Percentiles rank a stretch among this genome's conserved stretches.
These are phyloP conservation scores for Suillus subalutaceus DNA, from an alignment of 768 basidiomycete genomes.

Conservation along the genomic window DNA sequence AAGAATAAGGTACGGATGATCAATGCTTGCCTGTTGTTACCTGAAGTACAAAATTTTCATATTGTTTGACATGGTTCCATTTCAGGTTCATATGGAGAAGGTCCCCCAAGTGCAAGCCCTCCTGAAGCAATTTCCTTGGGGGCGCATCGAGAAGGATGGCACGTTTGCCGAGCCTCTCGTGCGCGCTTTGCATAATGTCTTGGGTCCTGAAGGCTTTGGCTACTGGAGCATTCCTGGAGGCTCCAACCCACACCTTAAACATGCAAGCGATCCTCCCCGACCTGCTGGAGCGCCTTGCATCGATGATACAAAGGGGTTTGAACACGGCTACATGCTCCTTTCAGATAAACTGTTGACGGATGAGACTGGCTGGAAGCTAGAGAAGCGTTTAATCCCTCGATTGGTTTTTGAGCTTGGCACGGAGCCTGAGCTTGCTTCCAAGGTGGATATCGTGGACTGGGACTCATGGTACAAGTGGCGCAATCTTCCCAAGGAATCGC, in stretches of 20 bases:
- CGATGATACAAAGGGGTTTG: constrained; percentile 24
- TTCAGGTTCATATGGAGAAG: constrained; percentile 41
- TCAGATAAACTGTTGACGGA: constrained; percentile 34
- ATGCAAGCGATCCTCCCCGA: constrained; percentile 17
- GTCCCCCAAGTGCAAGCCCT: constrained; percentile 36
- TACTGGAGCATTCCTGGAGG: constrained; percentile 45
- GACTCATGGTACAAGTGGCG: constrained; percentile 50
- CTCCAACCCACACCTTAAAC: constrained; percentile 31
- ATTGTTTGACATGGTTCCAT: neutral
- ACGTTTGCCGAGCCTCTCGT: constrained; percentile 38
- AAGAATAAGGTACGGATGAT: constrained; percentile 33
- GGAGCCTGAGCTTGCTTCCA: constrained; percentile 30
- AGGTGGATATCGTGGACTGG: constrained; percentile 41
- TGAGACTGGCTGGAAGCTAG: constrained; percentile 40
- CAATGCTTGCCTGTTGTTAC: neutral
- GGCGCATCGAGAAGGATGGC: constrained; percentile 43
- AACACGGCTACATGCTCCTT: constrained; percentile 37
- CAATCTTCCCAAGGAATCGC: constrained; percentile 43
- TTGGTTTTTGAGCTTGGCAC: constrained; percentile 29
- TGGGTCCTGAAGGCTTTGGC: constrained; percentile 43
- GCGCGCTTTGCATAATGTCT: constrained; percentile 39
- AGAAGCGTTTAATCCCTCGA: constrained; percentile 35
- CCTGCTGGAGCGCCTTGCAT: constrained; percentile 12
- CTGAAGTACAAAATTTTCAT: neutral
- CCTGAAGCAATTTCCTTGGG: constrained; percentile 46